phyloP scores from a whole-genome alignment of 2,329 filamentous ascomycete genomes.

The Cladobotryum protrusum region DNA sequence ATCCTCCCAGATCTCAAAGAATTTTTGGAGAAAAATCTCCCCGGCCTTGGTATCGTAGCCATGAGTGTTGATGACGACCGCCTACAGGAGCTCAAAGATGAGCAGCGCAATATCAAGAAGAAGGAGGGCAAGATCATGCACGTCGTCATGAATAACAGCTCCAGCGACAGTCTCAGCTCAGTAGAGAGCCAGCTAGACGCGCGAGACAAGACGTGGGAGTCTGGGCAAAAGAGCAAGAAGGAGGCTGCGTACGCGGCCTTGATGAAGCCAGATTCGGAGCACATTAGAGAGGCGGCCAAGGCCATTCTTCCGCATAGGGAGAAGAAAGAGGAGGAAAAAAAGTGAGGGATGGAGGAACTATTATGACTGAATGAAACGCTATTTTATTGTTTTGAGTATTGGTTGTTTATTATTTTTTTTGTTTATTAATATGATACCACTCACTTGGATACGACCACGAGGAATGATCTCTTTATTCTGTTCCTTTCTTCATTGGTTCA shows the following conservation, averaged over 20 bases:
- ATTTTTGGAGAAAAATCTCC: slow-evolving; percentile 68
- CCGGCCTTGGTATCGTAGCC: slow-evolving; percentile 65
- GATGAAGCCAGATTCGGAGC: slow-evolving; percentile 37
- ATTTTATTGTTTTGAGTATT: background rate
- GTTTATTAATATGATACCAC: slow-evolving; percentile 11
- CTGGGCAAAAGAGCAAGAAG: slow-evolving; percentile 42
- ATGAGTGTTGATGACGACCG: slow-evolving; percentile 75
- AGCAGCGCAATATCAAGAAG: slow-evolving; percentile 71
- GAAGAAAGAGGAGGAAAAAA: slow-evolving; percentile 11
- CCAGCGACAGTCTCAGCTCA: slow-evolving; percentile 47
- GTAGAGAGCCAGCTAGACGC: slow-evolving; percentile 46
- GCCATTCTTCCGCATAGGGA: slow-evolving; percentile 19
- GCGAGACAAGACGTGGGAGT: slow-evolving; percentile 35
- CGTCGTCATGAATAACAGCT: slow-evolving; percentile 53
- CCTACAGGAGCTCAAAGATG: slow-evolving; percentile 67
- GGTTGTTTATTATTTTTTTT: no score
- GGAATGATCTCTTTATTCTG: no score
- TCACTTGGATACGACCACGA: background rate
- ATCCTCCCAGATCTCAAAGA: slow-evolving; percentile 64
- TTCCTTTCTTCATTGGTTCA: no score
- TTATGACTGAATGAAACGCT: background rate
- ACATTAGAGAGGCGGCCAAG: slow-evolving; percentile 33
- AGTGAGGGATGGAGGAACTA: background rate
- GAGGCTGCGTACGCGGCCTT: slow-evolving; percentile 46
- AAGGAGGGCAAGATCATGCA: slow-evolving; percentile 44